Evolutionary conservation across 352 stramenopile genomes (phyloP), one percentile per base, ranked within the genome.

Genomic region (Albugo laibachii): DNA sequence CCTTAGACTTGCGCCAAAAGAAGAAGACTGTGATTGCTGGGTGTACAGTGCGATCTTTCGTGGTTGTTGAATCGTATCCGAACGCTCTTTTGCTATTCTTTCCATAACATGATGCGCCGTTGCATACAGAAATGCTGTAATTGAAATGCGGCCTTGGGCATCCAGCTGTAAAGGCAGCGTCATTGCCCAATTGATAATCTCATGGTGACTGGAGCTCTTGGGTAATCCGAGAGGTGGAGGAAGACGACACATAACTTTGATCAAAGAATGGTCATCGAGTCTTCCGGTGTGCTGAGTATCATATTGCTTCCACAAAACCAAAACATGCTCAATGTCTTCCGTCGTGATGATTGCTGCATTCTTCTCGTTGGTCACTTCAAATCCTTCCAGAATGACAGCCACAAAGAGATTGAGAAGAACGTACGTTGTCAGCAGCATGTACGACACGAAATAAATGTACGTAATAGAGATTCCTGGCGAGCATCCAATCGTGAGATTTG

Each of bases 371-470:
- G 57, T 64, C 37, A 85, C 74, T 47, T 66, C 57, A 51, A 91
- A 91, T 24, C 68, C 63, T 41, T 91, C 74, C 16, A 91, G 56
- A 45, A 91, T 80, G 8, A 88, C 72, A 20, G 77, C 77, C 1
- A 87, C 71, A 36, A 89, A 80, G 14, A 91, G 54, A 48, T 84
- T 87, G 21, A 91, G 47, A 36, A 88, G 46, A 34, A 83, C 70
- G 52, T 83, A 88, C 31, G 66, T 63, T 13, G 62, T 57, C 35
- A 86, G 18, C 8, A 85, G 36, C 50, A 78, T 61, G 54, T 80
- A 87, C 41, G 62, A 63, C 12, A 66, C 45, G 45, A 88, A 87
- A 62, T 80, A 88, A 0, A 79, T 52, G 50, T 78, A 72, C 20
- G 66, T 72, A 24, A 66, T 55, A n/a, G 37, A 40, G 5, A 54